Percentiles rank a stretch among this genome's conserved stretches.
These are phyloP conservation scores for Cinnamomum micranthum DNA, from an alignment of 164 flowering plant species.

Conservation along the genomic window DNA sequence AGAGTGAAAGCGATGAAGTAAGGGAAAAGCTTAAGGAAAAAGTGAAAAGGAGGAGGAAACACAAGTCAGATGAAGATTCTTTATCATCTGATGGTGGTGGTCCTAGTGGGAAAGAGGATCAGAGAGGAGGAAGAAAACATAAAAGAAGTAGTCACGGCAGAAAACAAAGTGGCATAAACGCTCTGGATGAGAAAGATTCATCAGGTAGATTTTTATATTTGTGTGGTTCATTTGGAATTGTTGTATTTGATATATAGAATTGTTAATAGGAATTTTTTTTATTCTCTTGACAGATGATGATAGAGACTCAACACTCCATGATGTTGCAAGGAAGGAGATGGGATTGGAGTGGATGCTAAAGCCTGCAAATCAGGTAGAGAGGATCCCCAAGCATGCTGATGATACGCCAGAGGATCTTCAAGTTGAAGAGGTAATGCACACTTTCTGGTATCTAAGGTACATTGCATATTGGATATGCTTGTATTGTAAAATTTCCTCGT, in stretches of 20 bases:
- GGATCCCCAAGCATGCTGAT: constrained; percentile 11
- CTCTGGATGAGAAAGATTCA: constrained; percentile 3
- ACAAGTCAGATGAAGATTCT: constrained; percentile 21
- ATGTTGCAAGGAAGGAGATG: constrained; percentile 52
- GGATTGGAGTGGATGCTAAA: constrained; percentile 95
- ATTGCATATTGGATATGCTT: not conserved
- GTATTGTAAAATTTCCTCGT: not conserved
- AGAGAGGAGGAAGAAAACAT: constrained; percentile 10
- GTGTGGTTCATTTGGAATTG: not conserved
- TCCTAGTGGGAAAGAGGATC: constrained; percentile 3
- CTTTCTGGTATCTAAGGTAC: not conserved
- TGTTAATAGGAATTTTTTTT: not conserved
- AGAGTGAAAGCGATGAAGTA: constrained; percentile 27
- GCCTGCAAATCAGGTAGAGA: constrained; percentile 33
- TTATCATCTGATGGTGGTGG: constrained; percentile 2
- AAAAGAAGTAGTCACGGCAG: not conserved
- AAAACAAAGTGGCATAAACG: constrained; percentile 1
- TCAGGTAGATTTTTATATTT: constrained; percentile 17
- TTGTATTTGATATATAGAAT: not conserved
- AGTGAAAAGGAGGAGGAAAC: constrained; percentile 18
- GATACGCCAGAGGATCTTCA: constrained; percentile 38
- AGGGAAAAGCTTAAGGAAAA: constrained; percentile 16
- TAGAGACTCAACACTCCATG: constrained; percentile 14
- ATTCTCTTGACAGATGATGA: constrained; percentile 23
- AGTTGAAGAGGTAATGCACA: constrained; percentile 50